Evolutionary conservation across 2,329 filamentous ascomycete species (phyloP).

Genomic region (Biscogniauxia mediterranea): DNA sequence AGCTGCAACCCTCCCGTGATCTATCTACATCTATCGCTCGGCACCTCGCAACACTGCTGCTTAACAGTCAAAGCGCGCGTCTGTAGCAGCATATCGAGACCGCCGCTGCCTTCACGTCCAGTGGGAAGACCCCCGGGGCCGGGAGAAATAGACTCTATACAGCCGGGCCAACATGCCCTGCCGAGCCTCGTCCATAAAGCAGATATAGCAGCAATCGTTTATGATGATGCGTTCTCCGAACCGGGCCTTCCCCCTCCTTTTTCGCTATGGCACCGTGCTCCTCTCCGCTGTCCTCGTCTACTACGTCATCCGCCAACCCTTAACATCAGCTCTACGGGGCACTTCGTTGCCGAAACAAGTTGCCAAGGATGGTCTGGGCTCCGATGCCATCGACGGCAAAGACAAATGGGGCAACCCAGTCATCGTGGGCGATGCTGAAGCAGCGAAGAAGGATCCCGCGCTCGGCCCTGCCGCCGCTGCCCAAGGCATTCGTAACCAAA

Average conservation of each 20-base stretch:
- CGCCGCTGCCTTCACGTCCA: not conserved
- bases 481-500: constrained; percentile 21
- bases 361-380: constrained; percentile 6
- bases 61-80: constrained; percentile 3
- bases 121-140: constrained; percentile 4
- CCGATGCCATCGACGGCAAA: not conserved
- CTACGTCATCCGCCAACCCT: constrained; percentile 30
- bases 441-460: not conserved
- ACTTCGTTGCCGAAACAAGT: constrained; percentile 6
- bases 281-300: constrained; percentile 32
- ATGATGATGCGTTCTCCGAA: constrained; percentile 30
- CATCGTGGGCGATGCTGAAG: constrained; percentile 4
- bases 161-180: constrained; percentile 27
- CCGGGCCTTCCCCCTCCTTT: constrained; percentile 29
- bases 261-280: constrained; percentile 32
- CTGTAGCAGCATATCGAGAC: constrained; percentile 6
- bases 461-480: constrained; percentile 17
- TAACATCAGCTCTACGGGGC: constrained; percentile 15
- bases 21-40: constrained; percentile 11
- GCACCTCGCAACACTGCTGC: not conserved
- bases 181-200: constrained; percentile 14
- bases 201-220: constrained; percentile 24
- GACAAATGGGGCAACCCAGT: constrained; percentile 6
- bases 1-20: constrained; percentile 12
- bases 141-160: constrained; percentile 16